A percentile compares a stretch with the other conserved stretches of the same genome.
phyloP scores from a whole-genome alignment of 495 filamentous ascomycete genomes.

The Neurospora sp. region DNA sequence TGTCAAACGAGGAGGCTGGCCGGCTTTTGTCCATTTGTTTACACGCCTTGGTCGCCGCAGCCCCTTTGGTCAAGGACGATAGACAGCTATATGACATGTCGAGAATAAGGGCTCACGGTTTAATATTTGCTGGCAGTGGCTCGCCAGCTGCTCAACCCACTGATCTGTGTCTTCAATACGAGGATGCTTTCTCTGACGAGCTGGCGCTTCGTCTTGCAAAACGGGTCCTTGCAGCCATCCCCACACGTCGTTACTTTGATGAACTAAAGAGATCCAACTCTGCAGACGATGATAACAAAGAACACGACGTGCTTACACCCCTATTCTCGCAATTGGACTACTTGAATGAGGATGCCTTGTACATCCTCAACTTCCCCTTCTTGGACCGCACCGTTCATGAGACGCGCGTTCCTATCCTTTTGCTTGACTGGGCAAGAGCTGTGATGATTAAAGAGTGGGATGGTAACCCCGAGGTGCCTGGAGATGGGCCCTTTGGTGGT shows the following conservation, averaged over 20 bases:
- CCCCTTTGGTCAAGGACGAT: constrained; percentile 35
- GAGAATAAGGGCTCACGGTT: constrained; percentile 38
- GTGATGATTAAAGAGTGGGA: constrained; percentile 72
- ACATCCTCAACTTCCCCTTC: constrained; percentile 36
- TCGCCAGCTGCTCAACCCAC: constrained; percentile 29
- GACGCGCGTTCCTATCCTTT: constrained; percentile 40
- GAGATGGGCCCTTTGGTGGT: constrained; percentile 57
- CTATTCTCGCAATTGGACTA: constrained; percentile 41
- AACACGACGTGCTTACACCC: constrained; percentile 34
- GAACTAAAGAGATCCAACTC: constrained; percentile 26
- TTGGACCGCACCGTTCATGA: constrained; percentile 39
- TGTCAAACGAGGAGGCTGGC: constrained; percentile 38
- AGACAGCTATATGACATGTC: constrained; percentile 41
- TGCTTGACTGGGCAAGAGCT: constrained; percentile 72
- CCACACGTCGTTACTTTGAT: constrained; percentile 36
- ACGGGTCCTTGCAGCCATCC: constrained; percentile 41
- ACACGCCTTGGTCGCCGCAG: constrained; percentile 42
- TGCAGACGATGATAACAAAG: constrained; percentile 14
- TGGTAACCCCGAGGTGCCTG: constrained; percentile 56
- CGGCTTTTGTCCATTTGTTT: constrained; percentile 42
- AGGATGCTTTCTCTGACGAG: constrained; percentile 44
- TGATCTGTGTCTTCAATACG: constrained; percentile 42
- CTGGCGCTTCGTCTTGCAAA: constrained; percentile 41
- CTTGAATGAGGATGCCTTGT: constrained; percentile 27
- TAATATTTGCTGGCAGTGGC: constrained; percentile 26